Evolutionary conservation across 164 flowering plant species (phyloP).

Genomic region (Echeveria elegans): DNA sequence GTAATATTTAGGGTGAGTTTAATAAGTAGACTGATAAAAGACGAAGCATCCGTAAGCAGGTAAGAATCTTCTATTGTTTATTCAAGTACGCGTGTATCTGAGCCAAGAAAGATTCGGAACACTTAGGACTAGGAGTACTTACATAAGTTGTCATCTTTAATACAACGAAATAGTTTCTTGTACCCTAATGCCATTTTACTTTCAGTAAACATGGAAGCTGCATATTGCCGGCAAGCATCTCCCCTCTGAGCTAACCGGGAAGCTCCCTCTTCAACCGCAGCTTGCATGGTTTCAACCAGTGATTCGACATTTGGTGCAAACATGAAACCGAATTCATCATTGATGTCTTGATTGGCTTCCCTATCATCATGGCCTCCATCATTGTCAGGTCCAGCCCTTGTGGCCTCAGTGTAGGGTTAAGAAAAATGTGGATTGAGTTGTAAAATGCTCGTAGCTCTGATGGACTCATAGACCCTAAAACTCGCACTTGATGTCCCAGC

Average conservation of each 20-base stretch:
- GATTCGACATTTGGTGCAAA: conserved; percentile 43
- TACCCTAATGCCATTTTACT: conserved; percentile 63
- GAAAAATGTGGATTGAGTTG: conserved; percentile 60
- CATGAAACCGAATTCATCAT: conserved; percentile 59
- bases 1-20: neutral
- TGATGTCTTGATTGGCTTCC: conserved; percentile 76
- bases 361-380: conserved; percentile 91
- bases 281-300: conserved; percentile 54
- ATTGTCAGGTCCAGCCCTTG: conserved; percentile 84
- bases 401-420: conserved; percentile 81
- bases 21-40: neutral
- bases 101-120: no score
- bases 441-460: conserved; percentile 46
- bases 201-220: conserved; percentile 67
- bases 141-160: conserved; percentile 59
- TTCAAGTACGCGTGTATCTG: neutral
- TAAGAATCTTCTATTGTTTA: no score
- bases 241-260: conserved; percentile 53
- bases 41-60: neutral
- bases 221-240: conserved; percentile 48
- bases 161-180: conserved; percentile 36
- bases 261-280: conserved; percentile 52
- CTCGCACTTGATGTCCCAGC: conserved; percentile 40
- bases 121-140: conserved; percentile 41
- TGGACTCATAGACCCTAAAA: conserved; percentile 60